These are phyloP conservation scores for Annulohypoxylon truncatum DNA, from an alignment of 2,329 filamentous ascomycete genomes.

Conservation along the genomic window DNA sequence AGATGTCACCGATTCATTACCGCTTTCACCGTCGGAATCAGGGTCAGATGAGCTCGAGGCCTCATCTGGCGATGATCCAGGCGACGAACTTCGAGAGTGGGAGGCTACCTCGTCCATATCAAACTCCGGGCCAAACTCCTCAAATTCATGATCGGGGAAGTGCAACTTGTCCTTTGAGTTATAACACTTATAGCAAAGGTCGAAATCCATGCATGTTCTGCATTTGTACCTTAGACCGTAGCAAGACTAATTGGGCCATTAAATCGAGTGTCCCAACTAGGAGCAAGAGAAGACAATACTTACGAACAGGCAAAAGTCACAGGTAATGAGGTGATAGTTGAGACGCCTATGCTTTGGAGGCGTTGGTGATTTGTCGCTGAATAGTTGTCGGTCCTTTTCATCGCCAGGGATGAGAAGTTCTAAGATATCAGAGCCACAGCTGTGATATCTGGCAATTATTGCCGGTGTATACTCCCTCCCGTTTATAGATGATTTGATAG, in stretches of 20 bases:
- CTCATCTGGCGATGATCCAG: neutral
- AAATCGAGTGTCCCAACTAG: neutral
- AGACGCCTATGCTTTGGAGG: neutral
- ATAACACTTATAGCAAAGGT: conserved; percentile 26
- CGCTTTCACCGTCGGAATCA: neutral
- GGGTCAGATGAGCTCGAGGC: neutral
- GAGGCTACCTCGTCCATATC: too few relatives aligned
- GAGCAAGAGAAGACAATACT: neutral
- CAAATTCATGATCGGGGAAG: conserved; percentile 3
- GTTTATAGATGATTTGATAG: neutral
- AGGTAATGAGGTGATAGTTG: too few relatives aligned
- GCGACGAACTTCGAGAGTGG: neutral
- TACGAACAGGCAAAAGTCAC: conserved; percentile 7
- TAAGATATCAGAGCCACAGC: neutral
- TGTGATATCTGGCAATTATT: neutral
- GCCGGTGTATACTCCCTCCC: conserved; percentile 1
- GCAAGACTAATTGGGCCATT: neutral
- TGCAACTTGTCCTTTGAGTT: conserved; percentile 8
- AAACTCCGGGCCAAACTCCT: neutral
- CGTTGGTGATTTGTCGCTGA: neutral
- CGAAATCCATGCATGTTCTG: conserved; percentile 5
- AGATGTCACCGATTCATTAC: neutral
- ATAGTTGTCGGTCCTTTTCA: neutral
- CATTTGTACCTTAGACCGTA: neutral
- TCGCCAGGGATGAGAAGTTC: neutral